Evolutionary conservation across 441 rosid species (phyloP), one percentile per base, ranked within the genome.

Genomic region (Euphorbia neoarborescens): DNA sequence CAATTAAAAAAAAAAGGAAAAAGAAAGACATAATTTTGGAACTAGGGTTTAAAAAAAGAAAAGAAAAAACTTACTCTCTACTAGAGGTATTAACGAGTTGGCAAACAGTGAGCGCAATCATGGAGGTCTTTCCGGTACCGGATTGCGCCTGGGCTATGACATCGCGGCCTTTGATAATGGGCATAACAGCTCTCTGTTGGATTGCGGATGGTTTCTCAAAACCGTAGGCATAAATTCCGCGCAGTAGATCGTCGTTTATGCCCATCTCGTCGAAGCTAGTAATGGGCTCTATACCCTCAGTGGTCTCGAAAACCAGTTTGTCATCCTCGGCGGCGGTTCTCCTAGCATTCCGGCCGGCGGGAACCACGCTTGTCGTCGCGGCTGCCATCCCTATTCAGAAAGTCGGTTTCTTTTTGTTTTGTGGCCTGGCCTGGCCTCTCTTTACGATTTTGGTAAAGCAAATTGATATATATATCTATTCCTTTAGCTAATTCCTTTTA

Each of bases 71-170:
- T 51, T 82, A 90, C 97, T 93, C 97, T 75, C 91, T 83, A 68
- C 76, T 76, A 10, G 91, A 73, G 40, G 93, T 88, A 30, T 91
- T 90, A 62, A 89, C 86, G 57, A 85, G 65, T 75, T 94, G 99
- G 75, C 96, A 91, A 69, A 84, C 97, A 50, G 96, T 84, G 74
- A 94, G 92, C 9, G 95, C 97, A 75, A 94, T 90, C 96, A 90
- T 89, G 63, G 97, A 88, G 64, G 95, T 91, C 76, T 94, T 94
- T 1, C 99, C 97, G 0, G 96, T 94, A 74, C 99, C 98, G 19
- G 97, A 94, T 71, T 91, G 98, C 7, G 98, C 98, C 80, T 93
- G 97, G 3, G 97, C 97, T 27, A 94, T 94, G 20, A 91, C 98
- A 67, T 94, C 98, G 0, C 96, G 88, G 2, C 97, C 97, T 73